Conservation (phyloP, 345 rosid species). For the Firmiana major region DNA sequence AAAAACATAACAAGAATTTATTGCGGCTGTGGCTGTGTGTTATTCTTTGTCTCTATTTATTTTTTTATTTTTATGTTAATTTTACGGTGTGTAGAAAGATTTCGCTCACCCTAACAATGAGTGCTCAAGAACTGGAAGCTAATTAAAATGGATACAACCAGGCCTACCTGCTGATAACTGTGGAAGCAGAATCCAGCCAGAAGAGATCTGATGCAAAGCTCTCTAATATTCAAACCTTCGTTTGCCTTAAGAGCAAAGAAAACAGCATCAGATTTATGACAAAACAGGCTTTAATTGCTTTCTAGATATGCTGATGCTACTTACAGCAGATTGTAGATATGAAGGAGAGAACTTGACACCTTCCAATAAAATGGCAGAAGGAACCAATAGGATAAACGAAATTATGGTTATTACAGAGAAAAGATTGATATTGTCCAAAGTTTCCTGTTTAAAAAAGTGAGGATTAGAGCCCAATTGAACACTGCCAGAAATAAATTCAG, state of each 20-base stretch:
- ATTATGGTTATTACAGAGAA: slow-evolving; percentile 76
- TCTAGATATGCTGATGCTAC: slow-evolving; percentile 16
- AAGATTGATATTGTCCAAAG: slow-evolving; percentile 81
- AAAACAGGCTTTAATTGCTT: neutral
- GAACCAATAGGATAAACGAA: slow-evolving; percentile 63
- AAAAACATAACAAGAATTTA: no score
- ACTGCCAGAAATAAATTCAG: neutral
- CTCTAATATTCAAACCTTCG: slow-evolving; percentile 48
- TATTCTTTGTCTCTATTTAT: no score
- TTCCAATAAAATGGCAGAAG: slow-evolving; percentile 58
- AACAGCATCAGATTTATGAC: neutral
- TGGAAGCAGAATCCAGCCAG: slow-evolving; percentile 75
- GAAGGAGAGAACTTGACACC: slow-evolving; percentile 71
- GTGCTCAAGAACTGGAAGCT: neutral
- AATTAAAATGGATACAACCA: neutral
- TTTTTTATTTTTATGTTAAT: no score
- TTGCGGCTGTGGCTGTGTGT: no score
- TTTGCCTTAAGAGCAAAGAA: slow-evolving; percentile 39
- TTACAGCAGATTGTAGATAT: slow-evolving; percentile 58
- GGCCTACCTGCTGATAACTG: slow-evolving; percentile 71
- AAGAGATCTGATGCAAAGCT: slow-evolving; percentile 53
- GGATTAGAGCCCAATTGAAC: neutral
- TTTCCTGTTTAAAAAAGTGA: slow-evolving; percentile 42
- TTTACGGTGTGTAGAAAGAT: no score
- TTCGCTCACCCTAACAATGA: no score